These are phyloP conservation scores for Cercospora sesami DNA, from an alignment of 2,329 filamentous ascomycete genomes.

Conservation along the genomic window DNA sequence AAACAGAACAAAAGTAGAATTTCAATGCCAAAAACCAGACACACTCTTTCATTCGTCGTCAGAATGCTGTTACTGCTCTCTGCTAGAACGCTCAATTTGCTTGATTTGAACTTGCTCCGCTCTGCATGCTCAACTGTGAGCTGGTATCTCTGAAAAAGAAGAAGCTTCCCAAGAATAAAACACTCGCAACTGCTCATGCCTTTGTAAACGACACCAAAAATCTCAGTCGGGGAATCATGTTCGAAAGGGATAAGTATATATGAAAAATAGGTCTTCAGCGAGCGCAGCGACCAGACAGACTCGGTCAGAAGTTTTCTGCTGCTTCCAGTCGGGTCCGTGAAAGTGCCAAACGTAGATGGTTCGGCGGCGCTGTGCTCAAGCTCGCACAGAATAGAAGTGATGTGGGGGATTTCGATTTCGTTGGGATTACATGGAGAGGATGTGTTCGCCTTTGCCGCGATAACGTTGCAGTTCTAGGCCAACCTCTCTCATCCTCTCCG, in stretches of 20 bases:
- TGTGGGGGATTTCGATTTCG: not conserved
- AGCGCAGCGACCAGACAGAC: constrained; percentile 29
- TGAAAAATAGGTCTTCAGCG: constrained; percentile 5
- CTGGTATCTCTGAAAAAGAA: constrained; percentile 10
- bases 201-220: not conserved
- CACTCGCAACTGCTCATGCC: not conserved
- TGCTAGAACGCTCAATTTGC: constrained; percentile 23
- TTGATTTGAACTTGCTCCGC: not conserved
- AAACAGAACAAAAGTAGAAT: not conserved
- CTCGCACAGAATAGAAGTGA: constrained; percentile 19
- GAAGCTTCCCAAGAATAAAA: not conserved
- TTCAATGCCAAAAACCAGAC: not conserved
- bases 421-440: constrained; percentile 45
- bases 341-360: constrained; percentile 17
- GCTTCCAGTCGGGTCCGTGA: constrained; percentile 12
- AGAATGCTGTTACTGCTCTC: constrained; percentile 9
- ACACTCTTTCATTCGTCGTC: not conserved
- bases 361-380: constrained; percentile 34
- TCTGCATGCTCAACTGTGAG: constrained; percentile 6
- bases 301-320: constrained; percentile 2
- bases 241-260: not conserved
- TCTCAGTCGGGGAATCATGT: not conserved
- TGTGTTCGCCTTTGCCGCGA: constrained; percentile 60
- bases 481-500: constrained; percentile 89
- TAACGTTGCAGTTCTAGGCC: constrained; percentile 85